A percentile compares a stretch with the other conserved stretches of the same genome.
Evolutionary conservation across 495 filamentous ascomycete genomes (phyloP).

Genomic region (Aspergillus sclerotiicarbonarius): DNA sequence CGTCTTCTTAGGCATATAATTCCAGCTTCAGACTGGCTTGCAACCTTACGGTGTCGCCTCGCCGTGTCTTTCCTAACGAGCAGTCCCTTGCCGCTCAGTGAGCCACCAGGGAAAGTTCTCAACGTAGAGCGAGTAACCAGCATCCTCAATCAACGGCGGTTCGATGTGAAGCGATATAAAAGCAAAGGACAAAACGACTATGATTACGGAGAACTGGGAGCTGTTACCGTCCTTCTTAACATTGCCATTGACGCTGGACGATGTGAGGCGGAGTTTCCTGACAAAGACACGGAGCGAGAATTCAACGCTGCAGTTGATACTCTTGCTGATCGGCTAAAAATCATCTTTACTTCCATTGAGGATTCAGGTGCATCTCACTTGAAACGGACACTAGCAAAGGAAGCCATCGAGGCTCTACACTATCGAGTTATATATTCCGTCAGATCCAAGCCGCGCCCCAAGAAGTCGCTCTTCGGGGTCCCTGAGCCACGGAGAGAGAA

Average conservation of each 20-base stretch:
- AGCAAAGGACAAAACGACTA: constrained; percentile 41
- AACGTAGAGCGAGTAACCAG: constrained; percentile 50
- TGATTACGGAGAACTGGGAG: constrained; percentile 64
- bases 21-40: constrained; percentile 49
- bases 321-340: constrained; percentile 60
- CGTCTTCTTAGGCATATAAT: constrained; percentile 60
- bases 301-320: constrained; percentile 71
- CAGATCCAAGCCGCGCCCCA: constrained; percentile 61
- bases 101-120: constrained; percentile 43
- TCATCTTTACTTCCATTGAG: constrained; percentile 66
- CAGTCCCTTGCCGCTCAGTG: constrained; percentile 44
- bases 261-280: constrained; percentile 25
- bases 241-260: constrained; percentile 68
- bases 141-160: constrained; percentile 51
- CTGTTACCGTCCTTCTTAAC: constrained; percentile 65
- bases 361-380: constrained; percentile 72
- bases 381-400: constrained; percentile 70
- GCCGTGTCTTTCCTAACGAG: constrained; percentile 68
- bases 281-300: constrained; percentile 38
- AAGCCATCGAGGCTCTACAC: constrained; percentile 65
- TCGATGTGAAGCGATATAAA: constrained; percentile 41
- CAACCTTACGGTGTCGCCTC: constrained; percentile 67
- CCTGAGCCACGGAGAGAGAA: constrained; percentile 17
- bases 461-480: constrained; percentile 53
- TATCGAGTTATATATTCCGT: constrained; percentile 70